Evolutionary conservation across 2,329 filamentous ascomycete species (phyloP), one percentile per base, ranked within the genome.

Genomic region (Hypoxylon sp.): DNA sequence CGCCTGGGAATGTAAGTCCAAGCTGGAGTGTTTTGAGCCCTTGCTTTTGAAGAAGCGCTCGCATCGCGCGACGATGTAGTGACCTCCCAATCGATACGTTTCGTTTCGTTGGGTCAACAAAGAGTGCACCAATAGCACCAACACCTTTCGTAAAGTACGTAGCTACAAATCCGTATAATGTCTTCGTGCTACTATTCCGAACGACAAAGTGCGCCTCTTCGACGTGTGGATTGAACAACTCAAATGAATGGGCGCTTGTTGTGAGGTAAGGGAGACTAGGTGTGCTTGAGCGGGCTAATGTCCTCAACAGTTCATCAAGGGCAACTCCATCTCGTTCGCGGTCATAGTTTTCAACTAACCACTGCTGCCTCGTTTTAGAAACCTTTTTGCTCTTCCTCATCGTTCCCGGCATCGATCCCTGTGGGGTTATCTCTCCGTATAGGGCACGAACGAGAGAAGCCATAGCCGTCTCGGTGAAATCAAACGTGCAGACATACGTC

Each of bases 401-500:
- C 0, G 93, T 95, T 0, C 94, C 89, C 0, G 89, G 89, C 59
- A 91, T 82, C 0, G 86, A 89, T 0, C 88, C 89, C 31, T 83
- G 83, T 0, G 89, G 87, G 9, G 82, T 80, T 59, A 87, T 85
- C 67, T 97, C 93, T 9, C 94, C 94, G 73, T 95, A 95, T 0
- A 98, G 82, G 0, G 93, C 92, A 65, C 93, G 90, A 17, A 97
- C 93, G 3, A 97, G 83, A 0, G 94, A 93, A 67, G 92, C 90
- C 82, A 98, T 88, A 17, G 95, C 94, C 6, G 92, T 95, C 74
- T 98, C 95, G 0, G 95, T 98, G 76, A 97, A 98, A 81, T 98
- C 94, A 79, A 97, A 98, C 0, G 94, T 97, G 83, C 95, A 98
- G 44, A 98, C 87, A 75, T 98, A 98, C 0, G 94, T 97, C 5